Conservation (phyloP, 495 filamentous ascomycete species). For the Xylaria bambusicola region DNA sequence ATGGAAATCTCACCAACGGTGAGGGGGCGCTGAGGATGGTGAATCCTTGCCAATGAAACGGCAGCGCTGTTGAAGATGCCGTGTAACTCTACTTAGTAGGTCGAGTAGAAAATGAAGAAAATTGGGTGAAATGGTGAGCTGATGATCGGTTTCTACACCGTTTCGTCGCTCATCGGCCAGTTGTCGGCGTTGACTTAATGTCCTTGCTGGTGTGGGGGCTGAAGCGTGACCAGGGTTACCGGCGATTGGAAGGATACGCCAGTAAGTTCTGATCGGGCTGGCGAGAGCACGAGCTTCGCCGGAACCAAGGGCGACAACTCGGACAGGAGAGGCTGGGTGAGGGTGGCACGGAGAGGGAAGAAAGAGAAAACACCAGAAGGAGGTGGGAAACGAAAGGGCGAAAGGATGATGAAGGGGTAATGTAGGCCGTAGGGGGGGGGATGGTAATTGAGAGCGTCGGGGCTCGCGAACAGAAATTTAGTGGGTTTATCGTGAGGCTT, state of each 20-base stretch:
- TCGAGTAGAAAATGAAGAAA: neutral
- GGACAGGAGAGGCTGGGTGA: neutral
- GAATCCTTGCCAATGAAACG: conserved; percentile 11
- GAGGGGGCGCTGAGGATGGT: conserved; percentile 2
- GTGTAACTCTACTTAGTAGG: neutral
- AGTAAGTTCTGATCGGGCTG: too few relatives aligned
- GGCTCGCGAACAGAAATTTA: conserved; percentile 12
- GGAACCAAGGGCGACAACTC: neutral
- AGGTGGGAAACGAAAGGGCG: neutral
- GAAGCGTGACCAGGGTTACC: conserved; percentile 3
- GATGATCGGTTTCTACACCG: neutral
- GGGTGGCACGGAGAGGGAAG: neutral
- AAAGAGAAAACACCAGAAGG: neutral
- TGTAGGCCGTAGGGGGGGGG: neutral
- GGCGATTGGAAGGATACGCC: too few relatives aligned
- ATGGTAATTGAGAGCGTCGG: conserved; percentile 1
- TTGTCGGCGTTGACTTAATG: conserved; percentile 4
- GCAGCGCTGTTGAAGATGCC: neutral
- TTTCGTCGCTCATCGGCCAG: conserved; percentile 7
- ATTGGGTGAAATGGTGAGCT: too few relatives aligned
- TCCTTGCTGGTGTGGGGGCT: conserved; percentile 2
- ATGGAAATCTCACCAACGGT: neutral
- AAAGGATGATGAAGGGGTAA: neutral
- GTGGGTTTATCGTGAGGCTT: conserved; percentile 8
- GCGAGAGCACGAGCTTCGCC: neutral